Evolutionary conservation across 1,284 basidiomycete genomes (phyloP).

Genomic region (Tranzscheliella williamsii): DNA sequence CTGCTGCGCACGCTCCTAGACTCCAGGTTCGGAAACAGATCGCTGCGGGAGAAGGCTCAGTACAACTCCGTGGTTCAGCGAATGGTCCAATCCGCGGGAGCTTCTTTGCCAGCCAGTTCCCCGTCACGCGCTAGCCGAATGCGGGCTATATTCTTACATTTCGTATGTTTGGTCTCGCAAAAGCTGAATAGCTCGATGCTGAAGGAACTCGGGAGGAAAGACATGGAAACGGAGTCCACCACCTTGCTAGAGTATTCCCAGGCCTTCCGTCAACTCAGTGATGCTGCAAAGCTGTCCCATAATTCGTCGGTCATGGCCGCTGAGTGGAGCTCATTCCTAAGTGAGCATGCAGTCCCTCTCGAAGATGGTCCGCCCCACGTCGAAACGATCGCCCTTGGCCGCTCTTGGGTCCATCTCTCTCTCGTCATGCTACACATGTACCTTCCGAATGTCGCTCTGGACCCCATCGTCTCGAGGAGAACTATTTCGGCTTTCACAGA

Average conservation of each 20-base stretch:
- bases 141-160: conserved; percentile 5
- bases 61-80: conserved; percentile 24
- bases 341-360: neutral
- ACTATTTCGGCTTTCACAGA: conserved; percentile 66
- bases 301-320: conserved; percentile 4
- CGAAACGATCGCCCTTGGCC: conserved; percentile 61
- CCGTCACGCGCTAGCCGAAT: conserved; percentile 20
- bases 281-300: too few species aligned
- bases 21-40: conserved; percentile 19
- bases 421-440: conserved; percentile 72
- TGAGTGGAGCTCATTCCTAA: conserved; percentile 14
- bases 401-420: conserved; percentile 72
- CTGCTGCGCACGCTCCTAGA: conserved; percentile 18
- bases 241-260: neutral
- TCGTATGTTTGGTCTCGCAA: conserved; percentile 13
- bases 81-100: conserved; percentile 23
- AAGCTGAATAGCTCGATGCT: too few species aligned
- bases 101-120: conserved; percentile 31
- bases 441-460: conserved; percentile 82
- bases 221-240: too few species aligned
- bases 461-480: conserved; percentile 76
- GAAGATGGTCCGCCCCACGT: neutral
- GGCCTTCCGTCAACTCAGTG: too few species aligned
- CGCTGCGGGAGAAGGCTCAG: conserved; percentile 16
- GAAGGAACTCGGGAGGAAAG: too few species aligned